Evolutionary conservation across 345 rosid species (phyloP).

Genomic region (Populus euphratica): DNA sequence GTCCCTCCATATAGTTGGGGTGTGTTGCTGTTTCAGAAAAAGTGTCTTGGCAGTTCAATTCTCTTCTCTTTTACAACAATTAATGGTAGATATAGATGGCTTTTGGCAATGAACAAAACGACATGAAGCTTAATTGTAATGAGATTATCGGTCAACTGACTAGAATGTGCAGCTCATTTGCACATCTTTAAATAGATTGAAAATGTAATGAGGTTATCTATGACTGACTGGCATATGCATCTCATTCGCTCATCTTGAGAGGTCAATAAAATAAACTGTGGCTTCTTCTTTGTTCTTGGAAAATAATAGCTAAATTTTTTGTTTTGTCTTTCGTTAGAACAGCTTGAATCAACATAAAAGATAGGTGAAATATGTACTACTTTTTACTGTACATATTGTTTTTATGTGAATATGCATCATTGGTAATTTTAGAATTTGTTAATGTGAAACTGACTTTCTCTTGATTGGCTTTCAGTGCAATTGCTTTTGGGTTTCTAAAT

Average conservation of each 20-base stretch:
- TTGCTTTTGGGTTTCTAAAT: slow-evolving; percentile 70
- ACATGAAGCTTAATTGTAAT: too few species aligned
- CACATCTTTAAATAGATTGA: too few species aligned
- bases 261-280: not conserved
- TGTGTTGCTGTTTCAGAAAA: not conserved
- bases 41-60: not conserved
- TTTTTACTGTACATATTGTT: not conserved
- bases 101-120: too few species aligned
- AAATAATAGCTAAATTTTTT: not conserved
- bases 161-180: not conserved
- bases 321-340: not conserved
- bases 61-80: not conserved
- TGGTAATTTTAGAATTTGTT: not conserved
- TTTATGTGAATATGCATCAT: not conserved
- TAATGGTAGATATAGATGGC: too few species aligned
- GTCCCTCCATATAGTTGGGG: not conserved
- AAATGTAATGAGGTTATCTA: not conserved
- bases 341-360: not conserved
- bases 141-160: not conserved
- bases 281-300: not conserved
- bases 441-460: slow-evolving; percentile 12
- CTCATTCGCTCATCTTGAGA: not conserved
- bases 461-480: slow-evolving; percentile 51
- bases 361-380: not conserved
- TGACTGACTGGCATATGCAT: not conserved